Evolutionary conservation across 2,329 filamentous ascomycete species (phyloP).

Genomic region (Fusarium mundagurra): DNA sequence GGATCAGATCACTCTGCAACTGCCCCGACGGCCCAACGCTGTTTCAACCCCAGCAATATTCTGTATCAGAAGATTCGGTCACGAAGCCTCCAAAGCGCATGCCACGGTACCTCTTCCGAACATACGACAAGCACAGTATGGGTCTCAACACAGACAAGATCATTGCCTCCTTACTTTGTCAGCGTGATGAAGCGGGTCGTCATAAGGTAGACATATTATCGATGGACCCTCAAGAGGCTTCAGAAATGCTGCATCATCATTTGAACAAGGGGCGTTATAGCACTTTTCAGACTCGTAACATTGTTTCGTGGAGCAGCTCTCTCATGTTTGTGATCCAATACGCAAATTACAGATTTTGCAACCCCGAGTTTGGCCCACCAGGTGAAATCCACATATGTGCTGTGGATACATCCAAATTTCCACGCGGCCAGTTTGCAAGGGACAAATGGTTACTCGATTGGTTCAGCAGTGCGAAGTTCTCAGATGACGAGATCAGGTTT

Average conservation of each 20-base stretch:
- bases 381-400: accelerated
- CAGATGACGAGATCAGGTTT: accelerated
- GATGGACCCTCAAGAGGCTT: accelerated
- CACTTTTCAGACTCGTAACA: accelerated
- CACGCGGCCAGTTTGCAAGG: neutral
- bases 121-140: neutral
- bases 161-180: neutral
- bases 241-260: neutral
- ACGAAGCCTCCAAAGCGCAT: neutral
- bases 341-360: neutral
- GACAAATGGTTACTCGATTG: neutral
- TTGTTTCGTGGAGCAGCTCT: neutral
- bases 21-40: neutral
- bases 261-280: accelerated
- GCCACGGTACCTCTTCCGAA: neutral
- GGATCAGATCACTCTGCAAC: accelerated
- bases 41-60: neutral
- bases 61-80: accelerated
- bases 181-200: accelerated
- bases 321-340: neutral
- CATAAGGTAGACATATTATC: accelerated
- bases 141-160: accelerated
- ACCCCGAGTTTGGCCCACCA: accelerated
- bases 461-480: accelerated
- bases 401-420: neutral